A percentile compares a stretch with the other conserved stretches of the same genome.
These are phyloP conservation scores for Cladosporium colombiae DNA, from an alignment of 2,329 filamentous ascomycete species.

Conservation along the genomic window DNA sequence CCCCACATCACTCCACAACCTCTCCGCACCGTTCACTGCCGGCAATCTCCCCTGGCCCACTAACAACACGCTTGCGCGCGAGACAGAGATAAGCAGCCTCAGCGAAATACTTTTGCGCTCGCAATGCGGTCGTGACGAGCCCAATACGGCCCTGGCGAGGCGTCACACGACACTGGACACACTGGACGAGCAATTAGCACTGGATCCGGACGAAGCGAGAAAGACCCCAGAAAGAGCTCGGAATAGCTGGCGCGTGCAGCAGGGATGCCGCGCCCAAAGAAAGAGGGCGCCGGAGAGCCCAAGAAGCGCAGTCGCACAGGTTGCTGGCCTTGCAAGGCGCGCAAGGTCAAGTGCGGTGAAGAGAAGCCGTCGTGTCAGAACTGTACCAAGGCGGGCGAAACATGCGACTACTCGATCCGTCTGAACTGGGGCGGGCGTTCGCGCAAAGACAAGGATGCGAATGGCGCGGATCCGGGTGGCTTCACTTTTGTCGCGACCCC, in stretches of 20 bases:
- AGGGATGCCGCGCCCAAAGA: constrained; percentile 66
- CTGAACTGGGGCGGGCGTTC: constrained; percentile 78
- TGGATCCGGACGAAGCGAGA: not conserved
- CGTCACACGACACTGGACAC: constrained; percentile 2
- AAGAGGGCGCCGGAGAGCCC: constrained; percentile 57
- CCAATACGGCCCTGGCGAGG: not conserved
- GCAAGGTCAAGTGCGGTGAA: constrained; percentile 81
- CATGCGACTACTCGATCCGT: constrained; percentile 78
- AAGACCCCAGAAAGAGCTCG: not conserved
- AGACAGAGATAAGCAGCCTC: constrained; percentile 19
- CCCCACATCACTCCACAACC: constrained; percentile 17
- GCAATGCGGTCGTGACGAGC: constrained; percentile 15
- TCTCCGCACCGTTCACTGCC: constrained; percentile 4
- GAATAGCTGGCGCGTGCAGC: not conserved
- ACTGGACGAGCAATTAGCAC: not conserved
- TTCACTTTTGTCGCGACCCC: constrained; percentile 35
- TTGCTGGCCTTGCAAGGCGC: constrained; percentile 75
- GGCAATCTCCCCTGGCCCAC: constrained; percentile 19
- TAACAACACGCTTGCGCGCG: not conserved
- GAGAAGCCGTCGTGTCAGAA: constrained; percentile 72
- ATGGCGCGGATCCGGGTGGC: constrained; percentile 27
- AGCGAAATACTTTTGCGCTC: constrained; percentile 13
- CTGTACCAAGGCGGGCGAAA: constrained; percentile 66
- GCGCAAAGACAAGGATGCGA: constrained; percentile 50
- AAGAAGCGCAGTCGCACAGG: constrained; percentile 69